Evolutionary conservation across 2,329 filamentous ascomycete species (phyloP), one percentile per base, ranked within the genome.

Genomic region (Botryotinia narcissicola): DNA sequence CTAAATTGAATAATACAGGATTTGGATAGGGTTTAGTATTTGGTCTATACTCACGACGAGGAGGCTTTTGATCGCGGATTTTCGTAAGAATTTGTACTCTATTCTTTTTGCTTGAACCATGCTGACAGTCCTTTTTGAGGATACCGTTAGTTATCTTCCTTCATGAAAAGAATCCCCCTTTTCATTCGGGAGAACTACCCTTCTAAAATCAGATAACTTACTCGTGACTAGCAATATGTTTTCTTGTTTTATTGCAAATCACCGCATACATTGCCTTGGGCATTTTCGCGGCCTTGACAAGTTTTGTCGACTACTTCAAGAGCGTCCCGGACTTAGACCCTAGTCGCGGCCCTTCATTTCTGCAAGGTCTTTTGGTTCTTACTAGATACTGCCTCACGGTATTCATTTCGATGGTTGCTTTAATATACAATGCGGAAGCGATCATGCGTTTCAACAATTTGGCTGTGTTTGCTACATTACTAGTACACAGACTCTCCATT

Each of bases 171-270:
- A 14, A n/a, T n/a, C 32, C 12, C 40, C 40, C 12, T 12, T 63
- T 59, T 9, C 14, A 42, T 54, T 25, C 12, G 4, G 10, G 20
- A 25, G 14, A 20, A 57, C 16, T 54, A 22, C 22, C 16, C 8
- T 10, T 57, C 29, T 4, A 6, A n/a, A n/a, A 70, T 63, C 51
- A 60, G 29, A n/a, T 40, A 22, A 40, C 57, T 63, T 78, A 77
- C 76, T 70, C 77, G 73, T 76, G 75, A 72, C 78, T 51, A 80
- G 78, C 79, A 69, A 75, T 79, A 37, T 79, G 77, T 73, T 78
- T 76, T 62, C 57, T 77, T 18, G 63, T 78, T 10, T 72, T 79
- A 32, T 42, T 77, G 42, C 78, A 80, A 51, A 51, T 78, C 8
- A 73, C 75, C 29, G 75, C 79, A 5, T 80, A 78, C 60, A 35